Evolutionary conservation across 495 filamentous ascomycete genomes (phyloP).

Genomic region (Choiromyces venosus): DNA sequence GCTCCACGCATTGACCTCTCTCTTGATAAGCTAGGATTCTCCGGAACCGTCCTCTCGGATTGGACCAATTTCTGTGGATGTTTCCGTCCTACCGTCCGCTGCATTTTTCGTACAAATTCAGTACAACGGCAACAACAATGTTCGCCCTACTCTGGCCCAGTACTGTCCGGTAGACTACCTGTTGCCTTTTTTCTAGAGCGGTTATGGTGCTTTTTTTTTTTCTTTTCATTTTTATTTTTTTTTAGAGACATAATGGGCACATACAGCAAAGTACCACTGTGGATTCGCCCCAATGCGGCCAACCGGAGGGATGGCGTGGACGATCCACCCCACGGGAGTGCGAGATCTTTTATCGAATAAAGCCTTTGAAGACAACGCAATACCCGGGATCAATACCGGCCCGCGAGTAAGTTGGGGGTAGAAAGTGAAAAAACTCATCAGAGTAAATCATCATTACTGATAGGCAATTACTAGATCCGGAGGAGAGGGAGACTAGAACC

Average conservation of each 20-base stretch:
- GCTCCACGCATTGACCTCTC: constrained; percentile 18
- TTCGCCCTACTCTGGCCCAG: background rate
- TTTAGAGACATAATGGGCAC: background rate
- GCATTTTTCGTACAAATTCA: background rate
- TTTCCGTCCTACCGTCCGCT: constrained; percentile 24
- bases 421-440: background rate
- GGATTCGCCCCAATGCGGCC: background rate
- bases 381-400: background rate
- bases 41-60: constrained; percentile 30
- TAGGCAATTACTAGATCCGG: background rate
- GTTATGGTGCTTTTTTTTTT: background rate
- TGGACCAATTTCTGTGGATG: constrained; percentile 11
- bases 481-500: background rate
- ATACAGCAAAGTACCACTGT: background rate
- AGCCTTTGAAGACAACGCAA: background rate
- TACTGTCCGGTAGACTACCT: too few relatives aligned
- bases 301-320: background rate
- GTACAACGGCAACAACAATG: background rate
- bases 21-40: constrained; percentile 27
- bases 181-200: background rate
- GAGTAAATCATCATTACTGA: background rate
- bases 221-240: background rate
- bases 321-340: background rate
- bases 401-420: background rate
- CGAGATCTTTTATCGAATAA: background rate